Evolutionary conservation across 2,329 filamentous ascomycete species (phyloP), one percentile per base, ranked within the genome.

Genomic region (Sphaerulina populicola): DNA sequence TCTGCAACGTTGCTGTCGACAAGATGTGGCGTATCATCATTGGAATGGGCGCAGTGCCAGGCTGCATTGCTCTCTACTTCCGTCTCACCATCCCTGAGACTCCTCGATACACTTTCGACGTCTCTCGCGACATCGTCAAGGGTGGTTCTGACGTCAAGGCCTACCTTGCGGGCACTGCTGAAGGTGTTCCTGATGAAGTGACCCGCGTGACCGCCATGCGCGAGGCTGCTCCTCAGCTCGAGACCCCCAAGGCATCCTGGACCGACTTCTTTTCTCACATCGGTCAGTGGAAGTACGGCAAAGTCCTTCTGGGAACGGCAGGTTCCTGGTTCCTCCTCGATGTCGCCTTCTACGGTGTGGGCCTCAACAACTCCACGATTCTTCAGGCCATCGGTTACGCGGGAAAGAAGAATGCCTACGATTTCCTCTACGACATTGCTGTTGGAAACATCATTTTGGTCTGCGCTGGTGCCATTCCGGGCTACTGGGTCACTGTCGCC

Each of bases 1-100:
- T 71, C 37, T 93, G 87, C 63, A 78, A 78, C 50, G 64, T 79
- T 0, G 85, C 86, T 1, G 85, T 90, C 5, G 87, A 93, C 72
- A 89, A 88, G 76, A 90, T 90, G 84, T 93, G 87, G 87, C 79
- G 87, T 59, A 76, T 82, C 11, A 76, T 93, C 44, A 86, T 93
- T 63, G 87, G 86, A 10, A 86, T 90, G 62, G 87, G 87, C 59
- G 86, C 85, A 40, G 79, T 93, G 7, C 87, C 87, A 2, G 87
- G 84, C 39, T 86, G 82, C 66, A 81, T 90, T 56, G 87, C 88
- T 15, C 79, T 94, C 14, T 93, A 93, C 74, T 93, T 87, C 71
- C 84, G 87, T 56, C 78, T 93, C 3, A 93, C 87, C 47, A 91
- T 94, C 58, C 88, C 88, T 21, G 88, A 94, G 71, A 91, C 87